A percentile compares a stretch with the other conserved stretches of the same genome.
phyloP scores from a whole-genome alignment of 768 basidiomycete genomes.

The Suillus variegatus region DNA sequence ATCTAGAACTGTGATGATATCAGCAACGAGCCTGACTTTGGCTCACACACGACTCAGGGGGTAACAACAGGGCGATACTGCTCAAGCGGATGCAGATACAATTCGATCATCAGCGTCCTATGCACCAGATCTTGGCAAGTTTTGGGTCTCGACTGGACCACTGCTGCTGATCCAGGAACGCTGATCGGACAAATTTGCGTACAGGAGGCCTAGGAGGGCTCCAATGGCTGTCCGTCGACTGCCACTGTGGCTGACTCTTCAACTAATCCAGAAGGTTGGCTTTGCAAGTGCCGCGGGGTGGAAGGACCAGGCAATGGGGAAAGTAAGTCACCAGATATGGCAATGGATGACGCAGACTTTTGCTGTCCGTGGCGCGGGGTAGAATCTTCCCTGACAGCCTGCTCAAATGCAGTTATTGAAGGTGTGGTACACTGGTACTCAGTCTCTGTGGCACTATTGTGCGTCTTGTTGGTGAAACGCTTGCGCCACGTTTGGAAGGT shows the following conservation, averaged over 20 bases:
- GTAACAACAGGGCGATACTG: not conserved
- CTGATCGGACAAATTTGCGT: slow-evolving; percentile 47
- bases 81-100: slow-evolving; percentile 19
- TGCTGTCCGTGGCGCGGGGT: not conserved
- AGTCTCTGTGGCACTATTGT: not conserved
- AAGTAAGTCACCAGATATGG: not conserved
- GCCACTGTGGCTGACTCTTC: slow-evolving; percentile 13
- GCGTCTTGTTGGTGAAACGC: slow-evolving; percentile 14
- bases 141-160: slow-evolving; percentile 47
- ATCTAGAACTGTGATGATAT: not conserved
- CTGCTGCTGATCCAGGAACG: slow-evolving; percentile 51
- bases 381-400: slow-evolving; percentile 6
- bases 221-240: slow-evolving; percentile 24
- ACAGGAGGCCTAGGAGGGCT: slow-evolving; percentile 13
- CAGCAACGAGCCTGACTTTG: not conserved
- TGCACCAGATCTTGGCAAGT: slow-evolving; percentile 25
- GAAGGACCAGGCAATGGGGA: slow-evolving; percentile 23
- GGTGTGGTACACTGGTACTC: not conserved
- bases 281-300: slow-evolving; percentile 24
- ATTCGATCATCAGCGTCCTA: slow-evolving; percentile 17
- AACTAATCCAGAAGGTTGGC: slow-evolving; percentile 11
- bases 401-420: slow-evolving; percentile 20
- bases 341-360: slow-evolving; percentile 7
- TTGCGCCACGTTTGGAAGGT: slow-evolving; percentile 18
- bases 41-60: not conserved